Evolutionary conservation across 2,329 filamentous ascomycete genomes (phyloP), one percentile per base, ranked within the genome.

Genomic region (Emmonsia crescens): DNA sequence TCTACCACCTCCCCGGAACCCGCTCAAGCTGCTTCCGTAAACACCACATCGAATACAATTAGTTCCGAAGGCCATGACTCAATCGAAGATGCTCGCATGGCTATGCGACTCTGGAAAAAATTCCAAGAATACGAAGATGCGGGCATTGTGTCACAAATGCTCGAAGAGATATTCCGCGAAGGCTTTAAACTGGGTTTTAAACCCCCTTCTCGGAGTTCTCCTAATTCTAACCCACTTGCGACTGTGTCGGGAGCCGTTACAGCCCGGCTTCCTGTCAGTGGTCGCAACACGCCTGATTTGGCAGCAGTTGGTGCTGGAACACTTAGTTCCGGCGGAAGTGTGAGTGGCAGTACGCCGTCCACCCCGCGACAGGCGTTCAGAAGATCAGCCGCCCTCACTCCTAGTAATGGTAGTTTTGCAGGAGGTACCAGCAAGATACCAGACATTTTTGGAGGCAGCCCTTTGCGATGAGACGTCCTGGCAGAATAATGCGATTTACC

Each of bases 31-130:
- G 60, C 54, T n/a, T 56, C 62, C 12, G 61, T 62, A n/a, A 60
- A 46, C 29, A 40, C 59, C 1, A n/a, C 62, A 8, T 62, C 64
- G 16, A 61, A 62, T 33, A 59, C 62, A n/a, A 36, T 66, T 66
- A 40, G 61, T 58, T 3, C 61, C 19, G 75, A 79, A 54, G 77
- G 77, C 5, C 95, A 99, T 75, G 94, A 99, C 75, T 93, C 88
- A 12, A 95, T 99, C 67, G 94, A 97, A 74, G 94, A 99, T 73
- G 92, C 94, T 0, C 83, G 89, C 31, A 96, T 93, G 48, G 94
- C 95, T 0, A 80, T 97, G 48, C 89, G 91, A 72, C 80, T 99
- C 9, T 99, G 84, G 82, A 83, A 88, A 52, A 96, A 96, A 73
- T 96, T 91, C 74, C 82, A 90, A 65, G 92, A 97, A 76, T 97